Evolutionary conservation across 805 yeast species (phyloP).

Genomic region (Clavispora asparagi): DNA sequence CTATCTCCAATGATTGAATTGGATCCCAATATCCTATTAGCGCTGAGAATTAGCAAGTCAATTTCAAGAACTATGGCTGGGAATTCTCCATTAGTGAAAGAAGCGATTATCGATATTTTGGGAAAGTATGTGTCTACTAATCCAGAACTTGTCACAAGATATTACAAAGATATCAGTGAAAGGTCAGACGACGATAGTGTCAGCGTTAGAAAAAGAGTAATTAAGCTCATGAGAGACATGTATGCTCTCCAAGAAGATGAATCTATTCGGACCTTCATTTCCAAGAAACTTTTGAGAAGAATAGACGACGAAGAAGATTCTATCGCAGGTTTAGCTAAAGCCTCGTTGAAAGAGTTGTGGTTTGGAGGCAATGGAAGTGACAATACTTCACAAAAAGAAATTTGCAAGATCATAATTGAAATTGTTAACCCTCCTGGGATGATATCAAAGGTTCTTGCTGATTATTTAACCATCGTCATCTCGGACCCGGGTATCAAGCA

Average conservation of each 20-base stretch:
- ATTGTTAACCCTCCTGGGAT: background rate
- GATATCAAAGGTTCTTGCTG: background rate
- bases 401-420: background rate
- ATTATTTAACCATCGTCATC: background rate
- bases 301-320: slow-evolving; percentile 68
- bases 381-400: background rate
- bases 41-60: slow-evolving; percentile 47
- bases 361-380: slow-evolving; percentile 5
- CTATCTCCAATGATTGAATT: slow-evolving; percentile 50
- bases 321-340: slow-evolving; percentile 35
- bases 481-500: background rate
- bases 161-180: slow-evolving; percentile 45
- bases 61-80: slow-evolving; percentile 51
- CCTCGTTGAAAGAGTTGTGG: slow-evolving; percentile 24
- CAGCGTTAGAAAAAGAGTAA: slow-evolving; percentile 58
- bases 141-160: slow-evolving; percentile 43
- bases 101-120: slow-evolving; percentile 68
- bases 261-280: slow-evolving; percentile 34
- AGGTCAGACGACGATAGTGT: slow-evolving; percentile 55
- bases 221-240: slow-evolving; percentile 47
- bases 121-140: slow-evolving; percentile 40
- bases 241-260: slow-evolving; percentile 31
- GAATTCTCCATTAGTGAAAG: slow-evolving; percentile 66
- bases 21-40: slow-evolving; percentile 47
- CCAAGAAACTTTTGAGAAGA: slow-evolving; percentile 49